phyloP scores from a whole-genome alignment of 2,329 filamentous ascomycete genomes.

The Beauveria pseudobassiana region DNA sequence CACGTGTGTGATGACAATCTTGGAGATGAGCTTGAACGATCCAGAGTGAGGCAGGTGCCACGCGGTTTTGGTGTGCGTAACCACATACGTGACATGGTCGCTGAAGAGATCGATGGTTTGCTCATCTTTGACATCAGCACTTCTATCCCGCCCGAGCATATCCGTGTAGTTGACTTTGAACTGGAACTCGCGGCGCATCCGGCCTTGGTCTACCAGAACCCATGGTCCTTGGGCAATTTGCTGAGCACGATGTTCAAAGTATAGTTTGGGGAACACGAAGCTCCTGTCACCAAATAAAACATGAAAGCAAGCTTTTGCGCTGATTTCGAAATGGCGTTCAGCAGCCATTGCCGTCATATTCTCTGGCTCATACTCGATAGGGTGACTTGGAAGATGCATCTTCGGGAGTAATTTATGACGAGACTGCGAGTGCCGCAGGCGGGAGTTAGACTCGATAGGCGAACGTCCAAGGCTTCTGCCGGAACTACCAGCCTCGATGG shows the following conservation, averaged over 20 bases:
- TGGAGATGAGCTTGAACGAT: conserved; percentile 75
- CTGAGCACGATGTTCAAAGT: conserved; percentile 72
- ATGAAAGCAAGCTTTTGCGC: conserved; percentile 90
- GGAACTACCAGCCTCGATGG: conserved; percentile 49
- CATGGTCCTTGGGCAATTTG: conserved; percentile 83
- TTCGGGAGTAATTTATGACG: conserved; percentile 47
- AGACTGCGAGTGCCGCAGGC: conserved; percentile 26
- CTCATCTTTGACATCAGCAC: conserved; percentile 64
- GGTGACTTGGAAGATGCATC: conserved; percentile 72
- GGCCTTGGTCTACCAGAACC: conserved; percentile 61
- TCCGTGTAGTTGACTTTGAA: conserved; percentile 67
- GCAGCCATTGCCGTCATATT: conserved; percentile 69
- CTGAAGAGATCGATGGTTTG: conserved; percentile 80
- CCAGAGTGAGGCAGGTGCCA: conserved; percentile 83
- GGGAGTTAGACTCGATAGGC: conserved; percentile 27
- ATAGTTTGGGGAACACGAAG: conserved; percentile 84
- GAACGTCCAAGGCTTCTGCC: conserved; percentile 29
- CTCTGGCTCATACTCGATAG: conserved; percentile 76
- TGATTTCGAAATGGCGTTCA: conserved; percentile 81
- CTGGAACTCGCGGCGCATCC: conserved; percentile 69
- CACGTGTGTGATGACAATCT: conserved; percentile 88
- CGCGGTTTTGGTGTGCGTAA: conserved; percentile 53
- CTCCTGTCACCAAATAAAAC: conserved; percentile 95
- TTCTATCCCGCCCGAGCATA: conserved; percentile 54
- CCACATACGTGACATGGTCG: conserved; percentile 64